These are phyloP conservation scores for Hapsidospora chrysogenum DNA, from an alignment of 495 filamentous ascomycete species.

Conservation along the genomic window DNA sequence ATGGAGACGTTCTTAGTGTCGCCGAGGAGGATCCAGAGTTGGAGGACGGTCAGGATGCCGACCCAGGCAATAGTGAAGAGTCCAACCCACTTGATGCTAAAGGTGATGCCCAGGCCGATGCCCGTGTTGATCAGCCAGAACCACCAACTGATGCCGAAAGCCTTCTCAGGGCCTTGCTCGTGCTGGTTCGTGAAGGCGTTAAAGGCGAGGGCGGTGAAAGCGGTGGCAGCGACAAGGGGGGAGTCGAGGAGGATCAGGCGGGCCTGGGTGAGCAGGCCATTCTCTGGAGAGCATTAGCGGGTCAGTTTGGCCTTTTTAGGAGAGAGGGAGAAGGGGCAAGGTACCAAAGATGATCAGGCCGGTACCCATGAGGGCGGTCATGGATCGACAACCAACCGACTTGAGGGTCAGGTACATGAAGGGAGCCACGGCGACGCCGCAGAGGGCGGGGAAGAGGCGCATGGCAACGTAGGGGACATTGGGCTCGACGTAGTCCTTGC, in stretches of 20 bases:
- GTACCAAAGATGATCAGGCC: conserved; percentile 79
- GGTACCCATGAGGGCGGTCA: conserved; percentile 66
- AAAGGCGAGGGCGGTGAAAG: conserved; percentile 80
- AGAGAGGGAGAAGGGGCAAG: conserved; percentile 5
- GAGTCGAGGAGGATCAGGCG: conserved; percentile 93
- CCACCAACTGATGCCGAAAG: conserved; percentile 87
- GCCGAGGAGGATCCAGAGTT: conserved; percentile 87
- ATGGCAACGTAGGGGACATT: conserved; percentile 95
- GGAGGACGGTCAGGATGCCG: conserved; percentile 72
- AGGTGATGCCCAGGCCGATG: conserved; percentile 72
- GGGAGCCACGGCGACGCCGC: conserved; percentile 73
- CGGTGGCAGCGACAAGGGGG: conserved; percentile 83
- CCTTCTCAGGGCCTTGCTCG: conserved; percentile 72
- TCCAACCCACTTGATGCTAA: conserved; percentile 97
- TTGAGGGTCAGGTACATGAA: conserved; percentile 91
- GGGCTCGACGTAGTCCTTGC: conserved; percentile 92
- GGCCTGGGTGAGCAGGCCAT: conserved; percentile 85
- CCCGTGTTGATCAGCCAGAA: conserved; percentile 89
- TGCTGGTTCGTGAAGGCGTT: conserved; percentile 92
- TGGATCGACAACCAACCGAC: conserved; percentile 74
- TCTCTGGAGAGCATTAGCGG: conserved; percentile 40
- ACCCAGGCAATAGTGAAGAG: conserved; percentile 99
- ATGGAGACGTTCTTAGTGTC: conserved; percentile 72
- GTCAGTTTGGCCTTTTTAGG: no score
- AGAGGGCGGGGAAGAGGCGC: conserved; percentile 79